Conservation (phyloP, 2,329 filamentous ascomycete species). For the Diplodia intermedia region DNA sequence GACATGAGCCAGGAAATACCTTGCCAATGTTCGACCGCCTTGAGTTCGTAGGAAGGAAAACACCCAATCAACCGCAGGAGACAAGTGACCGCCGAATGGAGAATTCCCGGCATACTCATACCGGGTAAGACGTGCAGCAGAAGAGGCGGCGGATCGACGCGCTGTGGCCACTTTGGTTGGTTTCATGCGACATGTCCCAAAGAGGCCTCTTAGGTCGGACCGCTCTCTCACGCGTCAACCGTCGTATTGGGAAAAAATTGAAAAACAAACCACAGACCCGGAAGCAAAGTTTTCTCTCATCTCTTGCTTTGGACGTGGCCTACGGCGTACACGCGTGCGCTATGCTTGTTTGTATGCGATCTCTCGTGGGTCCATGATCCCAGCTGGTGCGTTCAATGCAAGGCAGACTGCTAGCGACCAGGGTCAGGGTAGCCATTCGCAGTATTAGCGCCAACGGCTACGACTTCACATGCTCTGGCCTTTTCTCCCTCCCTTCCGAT, state of each 20-base stretch:
- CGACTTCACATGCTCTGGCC: background rate
- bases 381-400: conserved; percentile 17
- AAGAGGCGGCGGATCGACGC: background rate
- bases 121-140: background rate
- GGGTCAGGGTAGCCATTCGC: background rate
- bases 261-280: background rate
- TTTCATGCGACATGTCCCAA: background rate
- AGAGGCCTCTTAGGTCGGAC: background rate
- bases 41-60: background rate
- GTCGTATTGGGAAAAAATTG: background rate
- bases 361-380: conserved; percentile 17
- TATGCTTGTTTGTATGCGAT: background rate
- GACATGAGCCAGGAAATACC: no score
- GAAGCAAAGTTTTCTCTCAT: background rate
- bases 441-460: conserved; percentile 7
- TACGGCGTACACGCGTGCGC: background rate
- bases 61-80: background rate
- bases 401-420: conserved; percentile 17
- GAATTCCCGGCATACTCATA: background rate
- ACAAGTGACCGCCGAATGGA: background rate
- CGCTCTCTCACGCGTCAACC: background rate
- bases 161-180: background rate
- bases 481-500: conserved; percentile 1
- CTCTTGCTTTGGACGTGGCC: background rate
- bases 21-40: background rate